Percentiles rank a stretch among this genome's conserved stretches.
phyloP scores from a whole-genome alignment of 495 filamentous ascomycete genomes.

The Ramalina intermedia region DNA sequence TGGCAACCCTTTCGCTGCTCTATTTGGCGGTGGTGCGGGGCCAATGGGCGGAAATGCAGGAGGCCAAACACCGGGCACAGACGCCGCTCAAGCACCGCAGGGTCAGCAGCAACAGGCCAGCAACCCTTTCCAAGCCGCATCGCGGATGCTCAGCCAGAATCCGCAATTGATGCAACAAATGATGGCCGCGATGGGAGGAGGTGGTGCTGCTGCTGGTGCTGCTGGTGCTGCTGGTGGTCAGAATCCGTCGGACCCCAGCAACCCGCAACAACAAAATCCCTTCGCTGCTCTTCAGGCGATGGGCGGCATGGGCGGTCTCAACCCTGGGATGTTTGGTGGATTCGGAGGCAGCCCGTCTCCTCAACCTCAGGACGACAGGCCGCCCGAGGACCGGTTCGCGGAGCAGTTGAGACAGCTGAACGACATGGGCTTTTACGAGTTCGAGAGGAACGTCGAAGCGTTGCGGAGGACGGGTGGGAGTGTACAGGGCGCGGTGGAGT shows the following conservation, averaged over 20 bases:
- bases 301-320: constrained; percentile 25
- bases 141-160: constrained; percentile 30
- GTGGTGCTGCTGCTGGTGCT: constrained; percentile 16
- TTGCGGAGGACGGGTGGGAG: constrained; percentile 81
- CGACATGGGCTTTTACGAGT: constrained; percentile 98
- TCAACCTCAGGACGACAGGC: constrained; percentile 58
- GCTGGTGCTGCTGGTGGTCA: constrained; percentile 19
- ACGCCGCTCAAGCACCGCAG: constrained; percentile 11
- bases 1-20: constrained; percentile 58
- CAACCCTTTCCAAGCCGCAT: constrained; percentile 32
- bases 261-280: constrained; percentile 18
- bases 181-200: constrained; percentile 31
- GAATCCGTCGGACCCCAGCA: constrained; percentile 20
- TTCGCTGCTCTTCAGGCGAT: constrained; percentile 23
- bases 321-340: constrained; percentile 14
- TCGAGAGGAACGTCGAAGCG: constrained; percentile 82
- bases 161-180: constrained; percentile 33
- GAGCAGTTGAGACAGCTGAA: constrained; percentile 86
- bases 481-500: constrained; percentile 88
- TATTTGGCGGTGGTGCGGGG: constrained; percentile 40
- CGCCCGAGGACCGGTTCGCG: constrained; percentile 86
- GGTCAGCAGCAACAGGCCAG: constrained; percentile 16
- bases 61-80: constrained; percentile 3
- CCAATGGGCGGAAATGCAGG: constrained; percentile 16
- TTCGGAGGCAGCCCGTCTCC: constrained; percentile 22